Evolutionary conservation across 108 stramenopile genomes (phyloP).

Genomic region (Craspedostauros australis): DNA sequence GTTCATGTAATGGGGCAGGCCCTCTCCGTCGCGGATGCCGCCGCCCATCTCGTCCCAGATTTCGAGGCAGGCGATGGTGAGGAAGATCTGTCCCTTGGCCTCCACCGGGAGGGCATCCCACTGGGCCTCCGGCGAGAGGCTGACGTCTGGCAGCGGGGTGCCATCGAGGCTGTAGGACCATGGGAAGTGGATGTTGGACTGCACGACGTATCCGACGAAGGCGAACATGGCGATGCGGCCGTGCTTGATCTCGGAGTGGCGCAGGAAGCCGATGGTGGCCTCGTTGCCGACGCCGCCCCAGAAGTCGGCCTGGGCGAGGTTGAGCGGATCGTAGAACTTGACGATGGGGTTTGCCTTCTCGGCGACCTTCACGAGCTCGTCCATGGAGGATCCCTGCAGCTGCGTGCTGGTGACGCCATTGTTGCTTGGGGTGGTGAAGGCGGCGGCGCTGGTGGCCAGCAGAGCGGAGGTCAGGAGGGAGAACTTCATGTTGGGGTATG

Average conservation of each 20-base stretch:
- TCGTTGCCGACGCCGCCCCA: conserved; percentile 35
- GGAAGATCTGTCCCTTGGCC: conserved; percentile 45
- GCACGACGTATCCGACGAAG: conserved; percentile 46
- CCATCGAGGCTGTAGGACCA: conserved; percentile 42
- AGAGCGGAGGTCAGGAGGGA: conserved; percentile 18
- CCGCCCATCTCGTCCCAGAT: conserved; percentile 1
- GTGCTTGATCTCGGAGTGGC: conserved; percentile 28
- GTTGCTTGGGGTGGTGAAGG: conserved; percentile 39
- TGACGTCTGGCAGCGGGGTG: conserved; percentile 27
- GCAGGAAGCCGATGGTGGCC: conserved; percentile 15
- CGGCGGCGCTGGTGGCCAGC: conserved; percentile 34
- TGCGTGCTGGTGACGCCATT: conserved; percentile 18
- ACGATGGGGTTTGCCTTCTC: conserved; percentile 55
- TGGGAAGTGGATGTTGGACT: conserved; percentile 44
- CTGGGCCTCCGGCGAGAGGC: conserved; percentile 25
- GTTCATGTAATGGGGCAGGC: conserved; percentile 46
- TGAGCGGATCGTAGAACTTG: conserved; percentile 67
- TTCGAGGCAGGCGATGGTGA: conserved; percentile 45
- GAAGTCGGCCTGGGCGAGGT: conserved; percentile 59
- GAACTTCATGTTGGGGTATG: conserved; percentile 27
- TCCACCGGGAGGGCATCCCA: conserved; percentile 55
- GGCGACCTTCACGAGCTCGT: conserved; percentile 64
- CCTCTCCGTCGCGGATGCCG: conserved; percentile 29
- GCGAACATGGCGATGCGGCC: conserved; percentile 56
- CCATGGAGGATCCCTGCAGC: conserved; percentile 54